A percentile compares a stretch with the other conserved stretches of the same genome.
phyloP scores from a whole-genome alignment of 2,329 filamentous ascomycete species.

The Trichoderma sp. region DNA sequence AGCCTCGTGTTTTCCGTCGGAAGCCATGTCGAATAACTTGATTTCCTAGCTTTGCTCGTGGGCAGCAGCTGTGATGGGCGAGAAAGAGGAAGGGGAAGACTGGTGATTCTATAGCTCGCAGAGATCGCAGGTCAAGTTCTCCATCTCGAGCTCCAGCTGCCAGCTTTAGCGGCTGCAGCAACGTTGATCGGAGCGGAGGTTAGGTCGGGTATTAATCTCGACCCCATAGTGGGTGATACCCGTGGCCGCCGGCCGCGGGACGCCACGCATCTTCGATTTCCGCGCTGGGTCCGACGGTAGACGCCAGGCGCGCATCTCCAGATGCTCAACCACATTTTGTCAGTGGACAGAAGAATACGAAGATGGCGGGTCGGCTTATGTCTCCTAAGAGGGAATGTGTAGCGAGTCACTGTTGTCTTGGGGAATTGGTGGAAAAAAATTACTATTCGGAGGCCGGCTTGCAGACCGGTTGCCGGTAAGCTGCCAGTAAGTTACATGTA shows the following conservation, averaged over 20 bases:
- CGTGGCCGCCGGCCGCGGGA: not conserved
- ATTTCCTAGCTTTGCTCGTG: not conserved
- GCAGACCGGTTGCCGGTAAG: not conserved
- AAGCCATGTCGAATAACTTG: not conserved
- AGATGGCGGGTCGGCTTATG: not conserved
- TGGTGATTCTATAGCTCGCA: not conserved
- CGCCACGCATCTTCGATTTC: not conserved
- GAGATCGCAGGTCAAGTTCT: not conserved
- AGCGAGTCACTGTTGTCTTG: not conserved
- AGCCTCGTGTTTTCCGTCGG: constrained; percentile 37
- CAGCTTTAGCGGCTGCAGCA: not conserved
- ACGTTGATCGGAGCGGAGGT: not conserved
- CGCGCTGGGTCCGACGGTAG: not conserved
- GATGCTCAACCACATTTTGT: not conserved
- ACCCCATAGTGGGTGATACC: not conserved
- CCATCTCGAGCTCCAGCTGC: not conserved
- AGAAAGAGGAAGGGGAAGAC: not conserved
- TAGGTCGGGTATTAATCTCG: not conserved
- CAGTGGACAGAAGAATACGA: not conserved
- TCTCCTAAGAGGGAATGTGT: not conserved
- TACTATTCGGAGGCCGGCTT: not conserved
- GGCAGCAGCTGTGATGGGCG: not conserved
- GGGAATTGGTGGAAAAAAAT: not conserved
- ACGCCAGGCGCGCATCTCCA: not conserved
- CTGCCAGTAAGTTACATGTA: not conserved